Percentiles rank a stretch among this genome's conserved stretches.
phyloP scores from a whole-genome alignment of 73 alveolate species.

The Tetrahymena malaccensis region DNA sequence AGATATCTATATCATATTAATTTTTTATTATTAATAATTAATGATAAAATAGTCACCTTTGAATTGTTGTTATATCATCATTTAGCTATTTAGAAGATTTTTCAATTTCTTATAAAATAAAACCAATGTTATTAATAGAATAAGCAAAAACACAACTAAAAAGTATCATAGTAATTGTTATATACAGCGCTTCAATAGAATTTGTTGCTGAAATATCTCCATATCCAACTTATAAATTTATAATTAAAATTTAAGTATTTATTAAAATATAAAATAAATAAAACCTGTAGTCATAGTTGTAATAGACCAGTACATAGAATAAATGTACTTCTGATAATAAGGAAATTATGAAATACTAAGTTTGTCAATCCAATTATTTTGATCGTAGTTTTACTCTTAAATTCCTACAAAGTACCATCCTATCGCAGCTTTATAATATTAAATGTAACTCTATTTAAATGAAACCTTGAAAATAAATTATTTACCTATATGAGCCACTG shows the following conservation, averaged over 20 bases:
- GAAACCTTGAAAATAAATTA: too few species aligned
- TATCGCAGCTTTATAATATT: neutral
- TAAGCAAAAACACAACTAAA: too few species aligned
- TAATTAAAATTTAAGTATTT: neutral
- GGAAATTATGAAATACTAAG: neutral
- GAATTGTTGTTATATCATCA: neutral
- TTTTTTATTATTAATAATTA: too few species aligned
- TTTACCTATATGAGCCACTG: neutral
- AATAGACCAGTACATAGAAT: neutral
- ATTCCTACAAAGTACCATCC: neutral
- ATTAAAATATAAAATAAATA: neutral
- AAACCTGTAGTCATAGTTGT: neutral
- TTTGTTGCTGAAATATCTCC: constrained; percentile 77
- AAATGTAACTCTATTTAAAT: too few species aligned
- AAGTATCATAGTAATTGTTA: constrained; percentile 68
- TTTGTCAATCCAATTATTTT: neutral
- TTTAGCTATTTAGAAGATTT: neutral
- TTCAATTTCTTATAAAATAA: too few species aligned
- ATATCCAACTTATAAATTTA: constrained; percentile 55
- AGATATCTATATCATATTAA: neutral
- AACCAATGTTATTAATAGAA: too few species aligned
- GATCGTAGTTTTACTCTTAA: neutral
- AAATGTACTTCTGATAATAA: neutral
- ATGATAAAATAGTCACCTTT: neutral
- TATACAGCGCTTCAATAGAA: constrained; percentile 45